Evolutionary conservation across 495 filamentous ascomycete species (phyloP), one percentile per base, ranked within the genome.

Genomic region (Penicillium tannophilum): DNA sequence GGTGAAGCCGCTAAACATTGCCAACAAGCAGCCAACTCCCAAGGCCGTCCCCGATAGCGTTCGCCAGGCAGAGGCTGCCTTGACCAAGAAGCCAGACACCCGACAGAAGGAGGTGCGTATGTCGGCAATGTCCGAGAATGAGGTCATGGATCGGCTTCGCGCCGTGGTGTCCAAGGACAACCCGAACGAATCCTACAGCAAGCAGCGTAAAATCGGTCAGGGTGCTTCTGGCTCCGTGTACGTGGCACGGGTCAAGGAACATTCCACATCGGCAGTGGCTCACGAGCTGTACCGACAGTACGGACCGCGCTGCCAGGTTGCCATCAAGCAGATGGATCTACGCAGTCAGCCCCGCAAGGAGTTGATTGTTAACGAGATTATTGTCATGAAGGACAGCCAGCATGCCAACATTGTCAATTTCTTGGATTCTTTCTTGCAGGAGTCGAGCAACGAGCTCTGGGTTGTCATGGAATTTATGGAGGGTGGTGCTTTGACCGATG

Each of bases 401-500:
- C 93, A 98, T 72, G 85, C 90, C 23, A 98, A 98, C 73, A 98
- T 98, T 76, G 94, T 98, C 77, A 98, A 98, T 75, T 98, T 96
- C 79, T 79, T 98, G 28, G 94, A 98, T 68, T 93, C 94, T 0
- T 98, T 97, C 82, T 78, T 98, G 65, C 89, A 93, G 63, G 94
- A 96, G 65, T 90, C 91, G 66, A 91, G 89, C 71, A 84, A 88
- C 59, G 95, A 98, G 70, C 82, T 98, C 28, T 98, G 94, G 94
- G 92, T 98, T 20, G 94, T 98, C 33, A 97, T 98, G 95, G 94
- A 98, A 74, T 98, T 94, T 67, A 98, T 98, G 95, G 94, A 98
- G 73, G 94, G 94, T 59, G 94, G 94, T 71, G 92, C 94, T 48
- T 76, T 98, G 69, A 98, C 95, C 1, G 95, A 98, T 81, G 92